phyloP scores from a whole-genome alignment of 176 grass and related monocot species.

The Triticum urartu region DNA sequence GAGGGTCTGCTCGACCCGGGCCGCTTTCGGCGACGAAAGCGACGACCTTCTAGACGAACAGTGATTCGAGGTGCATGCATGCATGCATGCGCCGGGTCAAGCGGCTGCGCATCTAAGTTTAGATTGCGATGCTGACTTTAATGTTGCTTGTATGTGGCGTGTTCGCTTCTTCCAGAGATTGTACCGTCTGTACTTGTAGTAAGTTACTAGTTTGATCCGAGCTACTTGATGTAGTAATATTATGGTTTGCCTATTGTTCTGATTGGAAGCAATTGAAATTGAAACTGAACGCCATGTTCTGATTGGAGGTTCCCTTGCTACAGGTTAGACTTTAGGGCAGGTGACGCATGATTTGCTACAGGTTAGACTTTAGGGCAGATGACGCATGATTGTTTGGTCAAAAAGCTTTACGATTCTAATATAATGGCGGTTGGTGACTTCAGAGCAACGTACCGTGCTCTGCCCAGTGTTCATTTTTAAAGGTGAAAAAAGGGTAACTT shows the following conservation, averaged over 20 bases:
- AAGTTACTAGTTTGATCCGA: not conserved
- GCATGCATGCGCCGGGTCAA: not conserved
- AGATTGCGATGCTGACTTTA: not conserved
- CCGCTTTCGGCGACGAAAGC: not conserved
- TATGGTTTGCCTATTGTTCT: not conserved
- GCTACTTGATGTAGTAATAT: not conserved
- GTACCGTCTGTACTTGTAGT: not conserved
- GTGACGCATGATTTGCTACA: not conserved
- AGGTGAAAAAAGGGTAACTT: not conserved
- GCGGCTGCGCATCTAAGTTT: not conserved
- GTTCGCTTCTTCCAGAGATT: not conserved
- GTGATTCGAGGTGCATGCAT: not conserved
- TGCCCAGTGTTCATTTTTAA: not conserved
- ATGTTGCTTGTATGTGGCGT: not conserved
- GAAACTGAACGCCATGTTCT: not conserved
- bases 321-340: not conserved
- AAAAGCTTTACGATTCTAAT: not conserved
- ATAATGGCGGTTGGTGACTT: not conserved
- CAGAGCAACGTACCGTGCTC: not conserved
- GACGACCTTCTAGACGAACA: not conserved
- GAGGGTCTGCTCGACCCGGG: slow-evolving; percentile 28
- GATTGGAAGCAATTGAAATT: not conserved
- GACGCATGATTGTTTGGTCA: not conserved
- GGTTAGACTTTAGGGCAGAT: too few relatives aligned
- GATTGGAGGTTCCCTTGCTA: not conserved